A percentile compares a stretch with the other conserved stretches of the same genome.
Evolutionary conservation across 2,329 filamentous ascomycete genomes (phyloP).

Genomic region (Hypoxylon sp.): DNA sequence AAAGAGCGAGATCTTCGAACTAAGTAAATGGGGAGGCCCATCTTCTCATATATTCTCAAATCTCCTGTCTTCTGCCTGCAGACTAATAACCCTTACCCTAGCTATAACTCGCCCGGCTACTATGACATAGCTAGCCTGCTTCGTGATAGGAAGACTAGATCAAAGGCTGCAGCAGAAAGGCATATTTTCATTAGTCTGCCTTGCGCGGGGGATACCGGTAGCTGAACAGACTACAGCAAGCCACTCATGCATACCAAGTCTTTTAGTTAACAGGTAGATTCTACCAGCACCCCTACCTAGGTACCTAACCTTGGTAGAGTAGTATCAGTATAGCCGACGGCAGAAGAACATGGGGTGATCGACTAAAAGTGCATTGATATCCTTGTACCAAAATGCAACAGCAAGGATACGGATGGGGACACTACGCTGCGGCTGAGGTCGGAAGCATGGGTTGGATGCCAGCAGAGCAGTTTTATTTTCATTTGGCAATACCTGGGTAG

Average conservation of each 20-base stretch:
- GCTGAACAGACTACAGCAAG: conserved; percentile 15
- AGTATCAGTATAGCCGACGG: conserved; percentile 11
- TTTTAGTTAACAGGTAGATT: neutral
- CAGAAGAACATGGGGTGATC: conserved; percentile 1
- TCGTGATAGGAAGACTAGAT: conserved; percentile 17
- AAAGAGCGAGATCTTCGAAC: neutral
- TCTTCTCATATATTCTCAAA: conserved; percentile 28
- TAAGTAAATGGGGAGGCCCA: neutral
- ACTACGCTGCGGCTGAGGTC: conserved; percentile 27
- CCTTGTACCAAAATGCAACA: neutral
- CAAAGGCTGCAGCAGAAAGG: conserved; percentile 13
- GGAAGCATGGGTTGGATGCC: conserved; percentile 8
- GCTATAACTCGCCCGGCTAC: conserved; percentile 15
- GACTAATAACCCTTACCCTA: conserved; percentile 10
- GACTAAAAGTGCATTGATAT: conserved; percentile 14
- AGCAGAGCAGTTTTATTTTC: conserved; percentile 11
- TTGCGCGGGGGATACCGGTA: conserved; percentile 12
- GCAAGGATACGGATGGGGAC: neutral
- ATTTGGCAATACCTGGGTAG: conserved; percentile 6
- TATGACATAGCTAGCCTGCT: conserved; percentile 19
- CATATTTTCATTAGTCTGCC: conserved; percentile 21
- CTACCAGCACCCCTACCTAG: conserved; percentile 9
- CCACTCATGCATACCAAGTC: conserved; percentile 18
- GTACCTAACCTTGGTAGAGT: too few relatives aligned
- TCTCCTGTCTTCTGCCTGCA: conserved; percentile 8